Percentiles rank a stretch among this genome's conserved stretches.
phyloP scores from a whole-genome alignment of 1,284 basidiomycete genomes.

The Fomitopsis schrenkii region DNA sequence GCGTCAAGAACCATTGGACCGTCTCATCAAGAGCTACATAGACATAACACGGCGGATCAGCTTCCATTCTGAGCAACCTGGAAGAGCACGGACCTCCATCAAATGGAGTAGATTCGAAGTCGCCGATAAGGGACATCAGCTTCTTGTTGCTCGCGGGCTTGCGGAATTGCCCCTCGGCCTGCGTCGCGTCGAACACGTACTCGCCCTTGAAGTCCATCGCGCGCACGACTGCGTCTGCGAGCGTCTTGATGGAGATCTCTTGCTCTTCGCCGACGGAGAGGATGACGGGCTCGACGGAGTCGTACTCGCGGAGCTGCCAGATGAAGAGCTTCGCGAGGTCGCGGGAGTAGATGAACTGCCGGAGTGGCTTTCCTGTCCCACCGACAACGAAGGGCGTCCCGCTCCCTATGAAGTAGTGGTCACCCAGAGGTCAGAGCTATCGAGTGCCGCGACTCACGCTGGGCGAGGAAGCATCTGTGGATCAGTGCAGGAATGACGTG shows the following conservation, averaged over 20 bases:
- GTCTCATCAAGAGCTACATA: constrained; percentile 22
- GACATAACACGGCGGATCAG: background rate
- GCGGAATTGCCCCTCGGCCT: constrained; percentile 85
- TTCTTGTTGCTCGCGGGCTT: constrained; percentile 93
- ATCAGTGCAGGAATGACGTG: constrained; percentile 92
- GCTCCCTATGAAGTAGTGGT: constrained; percentile 54
- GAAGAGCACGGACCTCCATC: constrained; percentile 50
- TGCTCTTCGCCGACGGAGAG: constrained; percentile 86
- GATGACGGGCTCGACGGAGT: constrained; percentile 86
- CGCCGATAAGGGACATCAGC: constrained; percentile 62
- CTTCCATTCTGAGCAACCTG: background rate
- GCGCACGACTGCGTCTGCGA: constrained; percentile 81
- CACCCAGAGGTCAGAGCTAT: background rate
- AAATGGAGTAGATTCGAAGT: constrained; percentile 86
- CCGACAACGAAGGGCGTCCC: constrained; percentile 77
- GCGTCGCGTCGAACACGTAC: constrained; percentile 66
- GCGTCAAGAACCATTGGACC: constrained; percentile 24
- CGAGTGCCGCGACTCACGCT: constrained; percentile 48
- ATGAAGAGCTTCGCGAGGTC: constrained; percentile 92
- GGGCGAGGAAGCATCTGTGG: constrained; percentile 85
- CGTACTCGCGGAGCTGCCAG: constrained; percentile 86
- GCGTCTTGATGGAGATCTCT: constrained; percentile 84
- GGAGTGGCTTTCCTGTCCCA: constrained; percentile 82
- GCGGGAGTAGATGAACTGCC: constrained; percentile 92
- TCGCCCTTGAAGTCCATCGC: constrained; percentile 73